phyloP scores from a whole-genome alignment of 23 red algal species.

The Rhodosorus marinus region DNA sequence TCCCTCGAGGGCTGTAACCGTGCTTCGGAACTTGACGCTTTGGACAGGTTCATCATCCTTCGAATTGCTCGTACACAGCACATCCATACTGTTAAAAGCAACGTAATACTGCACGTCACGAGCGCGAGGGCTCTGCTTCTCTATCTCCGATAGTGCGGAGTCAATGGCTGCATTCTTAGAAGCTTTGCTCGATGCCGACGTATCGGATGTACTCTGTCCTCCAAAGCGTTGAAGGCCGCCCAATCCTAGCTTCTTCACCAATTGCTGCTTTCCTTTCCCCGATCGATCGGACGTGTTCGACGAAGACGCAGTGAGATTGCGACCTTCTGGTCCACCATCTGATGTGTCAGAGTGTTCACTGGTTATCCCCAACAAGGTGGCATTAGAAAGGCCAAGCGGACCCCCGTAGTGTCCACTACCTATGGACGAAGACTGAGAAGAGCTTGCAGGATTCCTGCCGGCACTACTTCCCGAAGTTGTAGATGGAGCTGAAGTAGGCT shows the following conservation, averaged over 20 bases:
- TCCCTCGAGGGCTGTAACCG: slow-evolving; percentile 8
- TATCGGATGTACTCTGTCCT: too few relatives aligned
- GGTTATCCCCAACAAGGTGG: slow-evolving; percentile 1
- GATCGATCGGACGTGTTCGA: too few relatives aligned
- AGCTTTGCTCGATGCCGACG: too few relatives aligned
- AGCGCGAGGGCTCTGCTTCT: background rate
- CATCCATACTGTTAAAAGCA: slow-evolving; percentile 10
- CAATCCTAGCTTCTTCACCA: background rate
- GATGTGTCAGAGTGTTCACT: background rate
- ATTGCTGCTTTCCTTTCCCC: background rate
- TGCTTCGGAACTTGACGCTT: slow-evolving; percentile 9
- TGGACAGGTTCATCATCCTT: slow-evolving; percentile 4
- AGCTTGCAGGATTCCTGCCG: slow-evolving; percentile 6
- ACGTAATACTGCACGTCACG: slow-evolving; percentile 28
- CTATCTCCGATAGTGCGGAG: too few relatives aligned
- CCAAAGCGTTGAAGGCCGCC: background rate
- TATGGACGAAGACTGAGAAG: slow-evolving; percentile 9
- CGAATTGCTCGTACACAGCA: slow-evolving; percentile 10
- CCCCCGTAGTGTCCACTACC: background rate
- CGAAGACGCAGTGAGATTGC: background rate
- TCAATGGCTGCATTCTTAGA: too few relatives aligned
- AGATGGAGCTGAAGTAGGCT: slow-evolving; percentile 5
- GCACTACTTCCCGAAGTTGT: background rate
- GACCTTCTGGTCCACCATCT: background rate
- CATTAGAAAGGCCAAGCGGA: slow-evolving; percentile 1